A percentile compares a stretch with the other conserved stretches of the same genome.
Conservation (phyloP, 352 stramenopile species). For the Thraustotheca clavata region DNA sequence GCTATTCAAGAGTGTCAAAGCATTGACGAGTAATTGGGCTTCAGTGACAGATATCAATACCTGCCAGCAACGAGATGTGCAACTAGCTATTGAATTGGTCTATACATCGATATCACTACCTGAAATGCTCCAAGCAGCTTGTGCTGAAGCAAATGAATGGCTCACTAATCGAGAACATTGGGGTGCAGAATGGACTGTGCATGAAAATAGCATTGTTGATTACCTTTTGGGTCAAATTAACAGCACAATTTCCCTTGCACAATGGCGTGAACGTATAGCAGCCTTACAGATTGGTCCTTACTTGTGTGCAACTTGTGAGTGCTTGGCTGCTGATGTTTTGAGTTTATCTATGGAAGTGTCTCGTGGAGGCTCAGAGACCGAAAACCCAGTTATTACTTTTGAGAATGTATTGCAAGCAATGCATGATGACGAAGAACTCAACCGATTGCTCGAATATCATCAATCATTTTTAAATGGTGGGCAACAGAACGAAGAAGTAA, state of each 20-base stretch:
- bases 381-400: slow-evolving; percentile 1
- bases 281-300: slow-evolving; percentile 7
- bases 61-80: not conserved
- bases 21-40: not conserved
- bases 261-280: not conserved
- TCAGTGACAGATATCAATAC: not conserved
- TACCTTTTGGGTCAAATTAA: slow-evolving; percentile 7
- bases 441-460: slow-evolving; percentile 10
- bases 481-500: not conserved
- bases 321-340: slow-evolving; percentile 9
- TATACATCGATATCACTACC: slow-evolving; percentile 1
- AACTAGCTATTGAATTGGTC: not conserved
- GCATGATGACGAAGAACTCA: slow-evolving; percentile 13
- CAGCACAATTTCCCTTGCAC: not conserved
- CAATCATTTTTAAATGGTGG: not conserved
- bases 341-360: slow-evolving; percentile 13
- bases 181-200: slow-evolving; percentile 10
- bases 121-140: slow-evolving; percentile 18
- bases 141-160: slow-evolving; percentile 18
- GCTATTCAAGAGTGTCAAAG: not conserved
- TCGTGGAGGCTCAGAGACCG: not conserved
- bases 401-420: slow-evolving; percentile 3
- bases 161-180: slow-evolving; percentile 16
- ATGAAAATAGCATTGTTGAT: slow-evolving; percentile 12
- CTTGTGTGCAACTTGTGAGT: slow-evolving; percentile 19